These are phyloP conservation scores for Botrytis aclada DNA, from an alignment of 2,329 filamentous ascomycete species.

Conservation along the genomic window DNA sequence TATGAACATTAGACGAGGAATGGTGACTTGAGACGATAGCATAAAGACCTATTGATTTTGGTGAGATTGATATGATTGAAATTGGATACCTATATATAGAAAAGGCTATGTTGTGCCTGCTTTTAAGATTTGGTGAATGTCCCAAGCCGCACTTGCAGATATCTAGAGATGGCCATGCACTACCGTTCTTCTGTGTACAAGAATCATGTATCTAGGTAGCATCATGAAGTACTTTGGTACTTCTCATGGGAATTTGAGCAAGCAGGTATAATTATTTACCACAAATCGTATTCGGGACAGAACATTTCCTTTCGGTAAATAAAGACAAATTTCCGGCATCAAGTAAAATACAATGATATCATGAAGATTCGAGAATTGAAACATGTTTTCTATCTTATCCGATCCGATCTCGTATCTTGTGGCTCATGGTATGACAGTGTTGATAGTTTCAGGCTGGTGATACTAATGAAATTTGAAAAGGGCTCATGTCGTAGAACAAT, in stretches of 20 bases:
- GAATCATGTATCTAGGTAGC: not conserved
- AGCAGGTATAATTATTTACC: not conserved
- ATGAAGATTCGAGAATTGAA: not conserved
- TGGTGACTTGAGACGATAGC: not conserved
- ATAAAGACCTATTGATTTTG: not conserved
- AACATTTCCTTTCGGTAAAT: not conserved
- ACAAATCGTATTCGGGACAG: not conserved
- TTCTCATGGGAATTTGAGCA: not conserved
- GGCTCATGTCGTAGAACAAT: not conserved
- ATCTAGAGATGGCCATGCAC: not conserved
- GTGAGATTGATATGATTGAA: not conserved
- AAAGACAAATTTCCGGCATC: not conserved
- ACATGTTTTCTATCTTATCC: not conserved
- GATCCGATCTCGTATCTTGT: not conserved
- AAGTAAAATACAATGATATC: not conserved
- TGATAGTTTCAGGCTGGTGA: not conserved
- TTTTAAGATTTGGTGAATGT: not conserved
- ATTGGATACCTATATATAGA: not conserved
- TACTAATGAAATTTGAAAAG: not conserved
- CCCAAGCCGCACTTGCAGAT: not conserved
- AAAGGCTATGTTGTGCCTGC: not conserved
- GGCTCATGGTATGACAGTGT: not conserved
- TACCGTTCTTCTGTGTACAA: not conserved
- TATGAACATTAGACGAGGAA: not conserved
- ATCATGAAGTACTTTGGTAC: not conserved